Evolutionary conservation across 768 basidiomycete genomes (phyloP), one percentile per base, ranked within the genome.

Genomic region (Tricholoma bakamatsutake): DNA sequence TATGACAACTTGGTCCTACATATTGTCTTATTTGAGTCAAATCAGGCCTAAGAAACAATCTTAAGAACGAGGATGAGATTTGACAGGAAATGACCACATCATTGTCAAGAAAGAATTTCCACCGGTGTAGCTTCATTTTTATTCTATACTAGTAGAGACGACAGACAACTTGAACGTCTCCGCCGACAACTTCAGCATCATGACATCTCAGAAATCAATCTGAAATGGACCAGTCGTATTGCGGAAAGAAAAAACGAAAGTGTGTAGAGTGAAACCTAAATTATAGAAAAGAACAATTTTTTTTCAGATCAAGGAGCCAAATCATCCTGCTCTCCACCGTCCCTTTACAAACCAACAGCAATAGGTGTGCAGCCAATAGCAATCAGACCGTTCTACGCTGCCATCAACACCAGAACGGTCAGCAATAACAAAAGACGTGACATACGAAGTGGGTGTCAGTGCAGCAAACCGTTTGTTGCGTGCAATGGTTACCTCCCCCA

Each of bases 391-490:
- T 45, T 27, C 43, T 45, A 45, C 18, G 4, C 24, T 11, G 24
- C 15, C 11, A 45, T 45, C 24, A 13, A 13, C 4, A 45, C 24
- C 12, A 27, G 43, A 27, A 24, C 12, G 4, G 24, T 45, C 24
- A 18, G 5, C 12, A 24, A 27, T 9, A 27, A 27, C 8, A 27
- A 45, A 27, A 45, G 12, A 35, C 35, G 35, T 35, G 7, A 39
- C 55, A 57, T 46, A 69, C 71, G 48, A 60, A 64, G 34, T 3
- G 46, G 51, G 65, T 65, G 21, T 47, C 57, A 13, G 42, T 60
- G 68, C 71, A 74, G 63, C 72, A 74, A 40, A 65, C 64, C n/a
- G 68, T 57, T 49, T 69, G 64, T 40, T 66, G 54, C 21, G 2
- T 35, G 62, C 71, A 71, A 33, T 13, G 52, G 28, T 51, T 62